Evolutionary conservation across 257 asterid genomes (phyloP).

Genomic region (Solanum appendiculatum): DNA sequence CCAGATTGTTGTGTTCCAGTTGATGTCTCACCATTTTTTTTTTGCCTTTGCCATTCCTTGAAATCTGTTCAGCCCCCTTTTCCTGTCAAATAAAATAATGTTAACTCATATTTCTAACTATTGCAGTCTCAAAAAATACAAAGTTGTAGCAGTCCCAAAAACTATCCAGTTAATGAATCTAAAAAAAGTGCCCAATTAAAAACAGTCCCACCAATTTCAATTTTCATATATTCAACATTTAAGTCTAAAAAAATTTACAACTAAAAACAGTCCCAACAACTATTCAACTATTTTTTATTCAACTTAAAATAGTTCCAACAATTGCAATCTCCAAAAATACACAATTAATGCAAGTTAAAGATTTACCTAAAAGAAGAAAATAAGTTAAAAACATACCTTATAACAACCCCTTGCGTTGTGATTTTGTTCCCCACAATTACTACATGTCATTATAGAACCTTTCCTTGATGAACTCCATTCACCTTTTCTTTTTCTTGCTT

Average conservation of each 20-base stretch:
- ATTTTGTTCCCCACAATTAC: neutral
- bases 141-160: too few species aligned
- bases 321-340: too few species aligned
- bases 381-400: neutral
- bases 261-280: too few species aligned
- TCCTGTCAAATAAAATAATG: neutral
- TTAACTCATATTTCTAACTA: neutral
- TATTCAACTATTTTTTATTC: too few species aligned
- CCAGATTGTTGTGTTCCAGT: neutral
- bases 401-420: neutral
- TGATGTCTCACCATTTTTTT: neutral
- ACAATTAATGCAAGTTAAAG: too few species aligned
- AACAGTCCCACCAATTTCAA: too few species aligned
- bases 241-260: too few species aligned
- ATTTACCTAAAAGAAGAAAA: neutral
- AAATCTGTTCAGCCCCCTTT: neutral
- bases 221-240: too few species aligned
- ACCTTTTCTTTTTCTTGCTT: neutral
- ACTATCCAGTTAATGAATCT: too few species aligned
- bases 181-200: too few species aligned
- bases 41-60: neutral
- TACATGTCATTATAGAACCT: neutral
- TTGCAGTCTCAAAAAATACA: neutral
- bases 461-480: neutral
- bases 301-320: too few species aligned